Evolutionary conservation across 2,329 filamentous ascomycete genomes (phyloP), one percentile per base, ranked within the genome.

Genomic region (Alternaria conjuncta): DNA sequence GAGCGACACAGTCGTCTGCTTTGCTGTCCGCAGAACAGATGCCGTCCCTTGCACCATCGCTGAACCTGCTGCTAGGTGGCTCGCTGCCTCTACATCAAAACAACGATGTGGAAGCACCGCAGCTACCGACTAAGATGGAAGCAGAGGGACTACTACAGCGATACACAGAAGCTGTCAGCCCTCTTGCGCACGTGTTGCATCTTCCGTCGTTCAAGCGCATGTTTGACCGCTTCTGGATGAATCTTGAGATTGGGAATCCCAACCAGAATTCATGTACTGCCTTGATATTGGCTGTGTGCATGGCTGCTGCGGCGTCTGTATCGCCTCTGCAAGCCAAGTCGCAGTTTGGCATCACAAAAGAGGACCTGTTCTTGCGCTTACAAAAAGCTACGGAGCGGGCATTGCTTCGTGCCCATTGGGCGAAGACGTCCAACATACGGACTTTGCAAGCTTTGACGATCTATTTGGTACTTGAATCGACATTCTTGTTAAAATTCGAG

Each of bases 251-350:
- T n/a, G 76, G 76, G 5, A 78, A 63, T 51, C 66, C 72, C 0
- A 79, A 80, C 51, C 76, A 77, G 25, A 78, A 78, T 28, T 80
- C 78, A 5, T 77, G 76, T 60, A 78, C 75, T 21, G 77, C 78
- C n/a, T 59, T 79, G 61, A 75, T 80, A 41, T 56, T 79, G 30
- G 73, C 78, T 13, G 75, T 80, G 0, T 79, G 78, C 47, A 80
- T 79, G 76, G 77, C 77, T 15, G 78, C 78, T 26, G 75, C 77
- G 26, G 76, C 77, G 15, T 78, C 75, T 1, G 68, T 80, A n/a
- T 78, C 78, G 3, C 74, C 77, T 11, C 58, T 80, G 28, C 78
- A 79, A 64, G 75, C 77, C n/a, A 80, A 79, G 49, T 77, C 77
- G 15, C 77, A 80, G 30, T 80, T 80, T 55, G 76, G 77, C 28